A percentile compares a stretch with the other conserved stretches of the same genome.
phyloP scores from a whole-genome alignment of 1,139 yeast genomes.

The Pichia sp. region DNA sequence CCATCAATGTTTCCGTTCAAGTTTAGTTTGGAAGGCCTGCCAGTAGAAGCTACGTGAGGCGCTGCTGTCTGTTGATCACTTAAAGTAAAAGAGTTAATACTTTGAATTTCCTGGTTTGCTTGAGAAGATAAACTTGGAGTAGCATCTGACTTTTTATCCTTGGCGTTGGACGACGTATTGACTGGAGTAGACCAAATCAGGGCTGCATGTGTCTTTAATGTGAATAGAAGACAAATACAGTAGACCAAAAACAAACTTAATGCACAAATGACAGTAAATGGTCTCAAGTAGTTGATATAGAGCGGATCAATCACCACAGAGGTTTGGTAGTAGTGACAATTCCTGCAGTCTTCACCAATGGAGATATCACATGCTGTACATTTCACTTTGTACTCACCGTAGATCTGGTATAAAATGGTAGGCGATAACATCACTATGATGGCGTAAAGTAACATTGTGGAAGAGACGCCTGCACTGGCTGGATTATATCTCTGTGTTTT shows the following conservation, averaged over 20 bases:
- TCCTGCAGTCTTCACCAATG: constrained; percentile 38
- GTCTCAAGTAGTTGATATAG: constrained; percentile 61
- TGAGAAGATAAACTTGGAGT: constrained; percentile 2
- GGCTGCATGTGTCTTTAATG: constrained; percentile 93
- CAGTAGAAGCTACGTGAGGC: too few species aligned
- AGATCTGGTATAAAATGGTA: constrained; percentile 80
- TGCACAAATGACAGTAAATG: constrained; percentile 79
- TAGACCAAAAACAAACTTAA: constrained; percentile 75
- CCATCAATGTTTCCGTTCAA: too few species aligned
- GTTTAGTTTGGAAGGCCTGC: too few species aligned
- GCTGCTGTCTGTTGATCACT: constrained; percentile 16
- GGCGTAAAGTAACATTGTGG: constrained; percentile 91
- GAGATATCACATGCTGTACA: constrained; percentile 38
- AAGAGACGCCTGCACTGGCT: constrained; percentile 92
- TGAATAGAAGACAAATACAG: constrained; percentile 85
- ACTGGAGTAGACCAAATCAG: constrained; percentile 83
- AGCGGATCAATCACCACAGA: constrained; percentile 55
- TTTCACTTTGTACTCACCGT: constrained; percentile 76
- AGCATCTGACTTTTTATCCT: constrained; percentile 12
- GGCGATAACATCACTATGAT: constrained; percentile 93
- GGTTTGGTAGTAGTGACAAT: constrained; percentile 78
- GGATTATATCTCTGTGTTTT: constrained; percentile 96
- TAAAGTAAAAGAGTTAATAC: constrained; percentile 22
- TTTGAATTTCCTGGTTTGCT: constrained; percentile 23
- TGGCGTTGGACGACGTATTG: constrained; percentile 19